Evolutionary conservation across 352 stramenopile species (phyloP), one percentile per base, ranked within the genome.

Genomic region (Phytopythium vexans): DNA sequence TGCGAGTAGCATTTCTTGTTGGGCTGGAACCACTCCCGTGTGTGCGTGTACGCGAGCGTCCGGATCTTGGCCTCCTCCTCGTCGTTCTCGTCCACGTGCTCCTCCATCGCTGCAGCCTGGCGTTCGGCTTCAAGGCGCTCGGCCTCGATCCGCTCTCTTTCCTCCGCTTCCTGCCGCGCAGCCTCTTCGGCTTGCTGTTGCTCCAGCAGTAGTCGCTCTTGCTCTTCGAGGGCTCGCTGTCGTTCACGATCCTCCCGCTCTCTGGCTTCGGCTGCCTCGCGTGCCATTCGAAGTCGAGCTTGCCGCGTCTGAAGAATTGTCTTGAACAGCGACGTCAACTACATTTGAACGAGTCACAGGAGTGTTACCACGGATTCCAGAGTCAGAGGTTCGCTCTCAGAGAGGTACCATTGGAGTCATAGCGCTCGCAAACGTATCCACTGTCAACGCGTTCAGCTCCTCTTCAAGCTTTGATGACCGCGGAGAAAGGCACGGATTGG

Each of bases 1-100:
- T 86, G 72, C 39, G 67, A 71, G 42, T 83, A 86, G 27, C 72
- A 86, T 41, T 80, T 79, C 35, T 83, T 86, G 52, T 86, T 72
- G 12, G 72, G 75, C 47, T 86, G 75, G 51, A 71, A 73, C 75
- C 75, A 86, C 55, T 83, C 75, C 8, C 75, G 67, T 8, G 62
- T 71, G 53, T 86, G 75, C 0, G 75, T 70, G 52, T 86, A 86
- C 36, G 75, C 72, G 8, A 86, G 61, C 3, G 72, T 83, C 31
- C 70, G 62, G 49, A 86, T 83, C 53, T 77, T 79, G 39, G 78
- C 65, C 21, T 86, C 75, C 41, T 83, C 72, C 52, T 74, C 70
- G 27, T 86, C 72, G 42, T 78, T 77, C 40, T 81, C 74, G 31
- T 76, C 72, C 8, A 66, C 43, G 41, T 80, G 69, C 50, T 70